Evolutionary conservation across 2,329 filamentous ascomycete genomes (phyloP), one percentile per base, ranked within the genome.

Genomic region (Talaromyces amestolkiae): DNA sequence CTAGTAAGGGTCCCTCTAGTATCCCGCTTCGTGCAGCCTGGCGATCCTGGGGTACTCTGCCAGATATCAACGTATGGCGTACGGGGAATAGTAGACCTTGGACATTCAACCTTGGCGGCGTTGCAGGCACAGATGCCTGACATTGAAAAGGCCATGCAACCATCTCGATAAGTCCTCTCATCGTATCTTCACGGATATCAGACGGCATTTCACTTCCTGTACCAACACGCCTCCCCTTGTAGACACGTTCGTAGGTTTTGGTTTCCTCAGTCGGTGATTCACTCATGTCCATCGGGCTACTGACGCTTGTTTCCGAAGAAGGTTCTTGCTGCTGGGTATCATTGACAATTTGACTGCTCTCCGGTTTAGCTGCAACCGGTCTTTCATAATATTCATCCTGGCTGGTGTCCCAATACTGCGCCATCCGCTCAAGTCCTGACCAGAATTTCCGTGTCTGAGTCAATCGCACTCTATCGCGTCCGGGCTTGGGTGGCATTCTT

Each of bases 361-460:
- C 22, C 22, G 35, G 9, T 15, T n/a, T 59, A 72, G 68, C 65
- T n/a, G 41, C 58, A 22, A 69, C 70, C 31, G 77, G 73, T 17
- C 76, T 74, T 62, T 81, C 78, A 65, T 81, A 81, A 72, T 87
- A 87, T 35, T 86, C 75, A 69, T 89, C 87, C 58, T 84, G 72
- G 66, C 82, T 86, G 45, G 79, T 80, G 71, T 89, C 87, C 86
- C 87, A 89, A 71, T 87, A 89, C 68, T 86, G 84, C 17, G 84
- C 79, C 81, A 89, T 81, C 41, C 81, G 82, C 68, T 88, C 84
- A 61, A 89, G 77, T 2, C 81, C 83, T 61, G 82, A 80, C 82
- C 84, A 89, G 73, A 89, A 89, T 64, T 85, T 86, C 61, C 86
- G 80, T 66, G 85, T 82, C 68, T 87, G 83, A 0, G 83, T 81